Percentiles rank a stretch among this genome's conserved stretches.
Conservation (phyloP, 257 asterid species). For the Solanum pinnatisectum region DNA sequence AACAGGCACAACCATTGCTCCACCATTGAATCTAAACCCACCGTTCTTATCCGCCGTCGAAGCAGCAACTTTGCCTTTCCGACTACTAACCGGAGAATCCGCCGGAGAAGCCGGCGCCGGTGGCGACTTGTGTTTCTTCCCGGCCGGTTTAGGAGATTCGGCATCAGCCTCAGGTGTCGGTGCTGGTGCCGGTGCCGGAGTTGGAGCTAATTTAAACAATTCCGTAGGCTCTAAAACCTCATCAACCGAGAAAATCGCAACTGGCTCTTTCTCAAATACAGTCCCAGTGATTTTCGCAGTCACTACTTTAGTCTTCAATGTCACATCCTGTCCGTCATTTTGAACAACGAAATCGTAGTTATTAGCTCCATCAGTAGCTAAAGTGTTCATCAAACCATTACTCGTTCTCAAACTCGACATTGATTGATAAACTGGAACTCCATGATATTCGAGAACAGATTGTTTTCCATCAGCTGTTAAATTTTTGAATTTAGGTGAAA, state of each 20-base stretch:
- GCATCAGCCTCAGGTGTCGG: constrained; percentile 24
- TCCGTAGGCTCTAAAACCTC: constrained; percentile 45
- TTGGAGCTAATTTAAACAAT: constrained; percentile 27
- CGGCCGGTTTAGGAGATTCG: constrained; percentile 20
- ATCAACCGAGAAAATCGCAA: constrained; percentile 29
- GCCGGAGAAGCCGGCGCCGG: constrained; percentile 45
- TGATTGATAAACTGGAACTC: constrained; percentile 35
- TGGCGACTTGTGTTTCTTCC: constrained; percentile 36
- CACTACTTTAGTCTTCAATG: constrained; percentile 32
- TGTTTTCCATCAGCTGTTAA: constrained; percentile 29
- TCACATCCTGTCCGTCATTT: constrained; percentile 45
- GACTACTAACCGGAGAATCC: constrained; percentile 37
- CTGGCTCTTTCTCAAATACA: constrained; percentile 34
- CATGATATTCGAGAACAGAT: constrained; percentile 41
- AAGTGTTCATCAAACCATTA: constrained; percentile 39
- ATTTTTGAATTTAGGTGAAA: constrained; percentile 43
- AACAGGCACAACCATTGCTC: background rate
- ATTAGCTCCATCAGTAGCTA: constrained; percentile 47
- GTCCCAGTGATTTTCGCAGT: constrained; percentile 39
- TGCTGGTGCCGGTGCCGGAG: constrained; percentile 43
- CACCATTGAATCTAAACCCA: background rate
- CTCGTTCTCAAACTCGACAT: constrained; percentile 32
- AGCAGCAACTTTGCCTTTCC: constrained; percentile 25
- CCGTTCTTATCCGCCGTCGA: constrained; percentile 22
- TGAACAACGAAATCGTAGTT: constrained; percentile 34